These are phyloP conservation scores for Diutina scorzettiae DNA, from an alignment of 1,139 yeast genomes.

Conservation along the genomic window DNA sequence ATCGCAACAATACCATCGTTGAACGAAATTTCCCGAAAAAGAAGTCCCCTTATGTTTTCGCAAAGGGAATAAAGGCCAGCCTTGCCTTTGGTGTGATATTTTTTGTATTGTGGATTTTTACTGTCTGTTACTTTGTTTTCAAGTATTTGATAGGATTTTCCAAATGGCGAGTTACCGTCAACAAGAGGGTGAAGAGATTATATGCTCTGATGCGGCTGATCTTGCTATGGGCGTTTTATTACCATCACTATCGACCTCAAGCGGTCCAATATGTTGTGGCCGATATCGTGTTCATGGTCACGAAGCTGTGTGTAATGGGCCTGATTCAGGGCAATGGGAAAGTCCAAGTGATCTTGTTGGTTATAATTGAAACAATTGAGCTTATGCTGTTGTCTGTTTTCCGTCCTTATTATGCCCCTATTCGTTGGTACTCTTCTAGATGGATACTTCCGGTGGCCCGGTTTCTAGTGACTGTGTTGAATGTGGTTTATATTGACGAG, in stretches of 20 bases:
- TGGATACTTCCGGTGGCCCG: slow-evolving; percentile 27
- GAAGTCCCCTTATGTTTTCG: no score
- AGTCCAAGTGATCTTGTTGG: slow-evolving; percentile 31
- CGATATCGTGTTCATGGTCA: slow-evolving; percentile 22
- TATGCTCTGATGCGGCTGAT: slow-evolving; percentile 38
- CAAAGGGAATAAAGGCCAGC: slow-evolving; percentile 6
- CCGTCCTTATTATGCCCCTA: slow-evolving; percentile 29
- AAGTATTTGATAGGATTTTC: slow-evolving; percentile 17
- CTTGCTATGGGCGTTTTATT: slow-evolving; percentile 34
- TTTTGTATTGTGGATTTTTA: slow-evolving; percentile 22
- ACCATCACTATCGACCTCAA: slow-evolving; percentile 33
- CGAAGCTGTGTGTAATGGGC: slow-evolving; percentile 29
- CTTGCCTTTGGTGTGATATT: slow-evolving; percentile 20
- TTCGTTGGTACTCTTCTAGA: slow-evolving; percentile 28
- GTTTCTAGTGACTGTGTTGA: slow-evolving; percentile 25
- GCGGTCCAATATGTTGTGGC: slow-evolving; percentile 25
- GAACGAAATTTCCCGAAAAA: no score
- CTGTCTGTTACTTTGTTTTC: slow-evolving; percentile 21
- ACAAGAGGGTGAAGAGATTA: slow-evolving; percentile 20
- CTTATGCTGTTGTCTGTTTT: slow-evolving; percentile 18
- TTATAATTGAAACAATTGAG: slow-evolving; percentile 23
- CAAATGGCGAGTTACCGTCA: slow-evolving; percentile 11
- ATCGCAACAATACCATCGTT: no score
- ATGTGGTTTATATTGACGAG: slow-evolving; percentile 27
- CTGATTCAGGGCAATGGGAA: slow-evolving; percentile 30